A percentile compares a stretch with the other conserved stretches of the same genome.
phyloP scores from a whole-genome alignment of 768 basidiomycete species.

The Tylopilus cervinicoccineus region DNA sequence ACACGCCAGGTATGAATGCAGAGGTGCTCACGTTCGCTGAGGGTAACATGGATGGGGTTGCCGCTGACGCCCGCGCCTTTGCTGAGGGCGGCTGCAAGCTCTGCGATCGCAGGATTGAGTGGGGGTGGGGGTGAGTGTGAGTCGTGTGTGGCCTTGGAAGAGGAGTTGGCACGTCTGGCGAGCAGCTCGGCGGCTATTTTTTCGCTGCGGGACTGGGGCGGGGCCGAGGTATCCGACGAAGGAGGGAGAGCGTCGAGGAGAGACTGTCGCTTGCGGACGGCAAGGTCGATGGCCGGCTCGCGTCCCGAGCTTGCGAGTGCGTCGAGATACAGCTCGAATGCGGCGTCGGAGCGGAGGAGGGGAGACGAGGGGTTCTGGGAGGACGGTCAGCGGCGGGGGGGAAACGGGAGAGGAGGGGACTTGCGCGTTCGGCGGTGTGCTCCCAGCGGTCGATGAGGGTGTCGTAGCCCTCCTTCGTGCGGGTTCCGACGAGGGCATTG shows the following conservation, averaged over 20 bases:
- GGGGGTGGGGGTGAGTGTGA: conserved; percentile 12
- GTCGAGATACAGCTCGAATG: conserved; percentile 73
- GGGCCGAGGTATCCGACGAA: conserved; percentile 15
- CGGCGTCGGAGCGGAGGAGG: conserved; percentile 62
- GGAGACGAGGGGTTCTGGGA: conserved; percentile 64
- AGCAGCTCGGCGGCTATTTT: conserved; percentile 41
- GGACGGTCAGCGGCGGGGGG: conserved; percentile 2
- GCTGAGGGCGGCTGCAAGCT: conserved; percentile 39
- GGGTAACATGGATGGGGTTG: conserved; percentile 75
- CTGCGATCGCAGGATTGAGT: conserved; percentile 37
- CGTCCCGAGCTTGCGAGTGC: conserved; percentile 60
- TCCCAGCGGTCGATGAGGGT: conserved; percentile 79
- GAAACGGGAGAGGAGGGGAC: conserved; percentile 27
- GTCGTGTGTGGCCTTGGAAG: conserved; percentile 7
- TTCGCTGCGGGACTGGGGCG: conserved; percentile 35
- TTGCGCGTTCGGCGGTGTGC: conserved; percentile 75
- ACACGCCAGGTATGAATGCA: background rate
- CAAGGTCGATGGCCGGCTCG: conserved; percentile 52
- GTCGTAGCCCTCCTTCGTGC: conserved; percentile 65
- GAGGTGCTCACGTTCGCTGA: conserved; percentile 68
- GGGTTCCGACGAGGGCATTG: conserved; percentile 61
- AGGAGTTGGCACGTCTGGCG: conserved; percentile 20
- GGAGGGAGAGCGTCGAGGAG: conserved; percentile 42
- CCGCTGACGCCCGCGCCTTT: conserved; percentile 40
- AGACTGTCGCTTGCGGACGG: conserved; percentile 66